phyloP scores from a whole-genome alignment of 2,329 filamentous ascomycete species.

The Immersiporthe knoxdaviesiana region DNA sequence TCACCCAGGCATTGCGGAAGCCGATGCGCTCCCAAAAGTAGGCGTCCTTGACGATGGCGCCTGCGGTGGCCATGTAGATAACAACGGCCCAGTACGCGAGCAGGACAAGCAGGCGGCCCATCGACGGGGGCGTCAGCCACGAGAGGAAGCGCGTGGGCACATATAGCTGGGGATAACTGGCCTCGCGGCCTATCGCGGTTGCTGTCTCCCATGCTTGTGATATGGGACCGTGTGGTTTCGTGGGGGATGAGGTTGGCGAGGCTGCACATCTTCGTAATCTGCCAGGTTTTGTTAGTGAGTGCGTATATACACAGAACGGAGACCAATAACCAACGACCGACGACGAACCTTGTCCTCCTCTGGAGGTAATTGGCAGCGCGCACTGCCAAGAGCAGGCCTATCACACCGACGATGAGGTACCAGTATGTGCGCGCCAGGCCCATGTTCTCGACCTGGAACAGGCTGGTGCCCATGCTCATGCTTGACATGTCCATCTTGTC shows the following conservation, averaged over 20 bases:
- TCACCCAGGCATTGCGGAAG: constrained; percentile 70
- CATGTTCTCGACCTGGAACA: constrained; percentile 52
- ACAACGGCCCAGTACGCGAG: constrained; percentile 62
- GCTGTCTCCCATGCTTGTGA: constrained; percentile 60
- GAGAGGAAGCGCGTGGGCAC: constrained; percentile 49
- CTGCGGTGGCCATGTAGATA: constrained; percentile 58
- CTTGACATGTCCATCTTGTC: constrained; percentile 38
- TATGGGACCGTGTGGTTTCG: constrained; percentile 51
- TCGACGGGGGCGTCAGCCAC: constrained; percentile 62
- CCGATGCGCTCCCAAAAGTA: constrained; percentile 68
- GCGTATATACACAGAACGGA: background rate
- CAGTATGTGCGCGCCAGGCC: constrained; percentile 59
- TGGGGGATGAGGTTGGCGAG: constrained; percentile 52
- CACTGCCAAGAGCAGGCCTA: constrained; percentile 46
- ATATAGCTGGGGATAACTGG: constrained; percentile 58
- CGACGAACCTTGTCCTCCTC: constrained; percentile 45
- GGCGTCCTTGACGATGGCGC: constrained; percentile 53
- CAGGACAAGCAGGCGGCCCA: constrained; percentile 59
- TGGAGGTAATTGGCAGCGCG: constrained; percentile 50
- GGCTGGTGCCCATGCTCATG: constrained; percentile 43
- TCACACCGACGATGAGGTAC: constrained; percentile 58
- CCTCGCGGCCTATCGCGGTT: constrained; percentile 60
- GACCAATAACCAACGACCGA: background rate
- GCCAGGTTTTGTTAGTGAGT: constrained; percentile 3
- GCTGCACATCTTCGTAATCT: constrained; percentile 53